A percentile compares a stretch with the other conserved stretches of the same genome.
phyloP scores from a whole-genome alignment of 2,329 filamentous ascomycete species.

The Ambrosiella cleistominuta region DNA sequence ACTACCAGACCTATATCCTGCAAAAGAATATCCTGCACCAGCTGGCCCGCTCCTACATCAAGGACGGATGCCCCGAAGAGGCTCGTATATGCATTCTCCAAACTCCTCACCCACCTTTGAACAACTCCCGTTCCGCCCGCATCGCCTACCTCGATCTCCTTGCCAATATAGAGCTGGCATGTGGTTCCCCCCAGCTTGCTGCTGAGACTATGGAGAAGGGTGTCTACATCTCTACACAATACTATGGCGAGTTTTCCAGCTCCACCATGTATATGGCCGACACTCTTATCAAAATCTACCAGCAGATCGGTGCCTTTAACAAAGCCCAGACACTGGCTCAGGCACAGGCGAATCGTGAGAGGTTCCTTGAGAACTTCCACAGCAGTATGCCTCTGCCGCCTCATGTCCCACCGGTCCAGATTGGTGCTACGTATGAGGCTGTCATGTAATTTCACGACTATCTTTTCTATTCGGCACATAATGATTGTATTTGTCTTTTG shows the following conservation, averaged over 20 bases:
- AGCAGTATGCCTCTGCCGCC: slow-evolving; percentile 1
- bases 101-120: slow-evolving; percentile 7
- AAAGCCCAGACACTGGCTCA: slow-evolving; percentile 2
- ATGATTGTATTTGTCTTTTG: not conserved
- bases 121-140: slow-evolving; percentile 10
- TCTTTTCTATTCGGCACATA: not conserved
- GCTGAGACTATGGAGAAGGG: slow-evolving; percentile 12
- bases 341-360: slow-evolving; percentile 5
- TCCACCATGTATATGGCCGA: slow-evolving; percentile 12
- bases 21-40: slow-evolving; percentile 11
- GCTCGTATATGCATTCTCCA: slow-evolving; percentile 7
- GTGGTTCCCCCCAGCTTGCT: slow-evolving; percentile 5
- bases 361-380: slow-evolving; percentile 10
- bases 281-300: slow-evolving; percentile 12
- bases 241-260: slow-evolving; percentile 10
- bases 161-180: slow-evolving; percentile 10
- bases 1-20: slow-evolving; percentile 8
- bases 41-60: slow-evolving; percentile 10
- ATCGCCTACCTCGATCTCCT: slow-evolving; percentile 12
- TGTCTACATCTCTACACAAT: slow-evolving; percentile 5
- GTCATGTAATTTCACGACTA: not conserved
- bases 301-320: slow-evolving; percentile 8
- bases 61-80: slow-evolving; percentile 9
- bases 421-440: slow-evolving; percentile 3
- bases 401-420: slow-evolving; percentile 9